Conservation (phyloP, 2,329 filamentous ascomycete genomes). For the Tricladium varicosporioides region DNA sequence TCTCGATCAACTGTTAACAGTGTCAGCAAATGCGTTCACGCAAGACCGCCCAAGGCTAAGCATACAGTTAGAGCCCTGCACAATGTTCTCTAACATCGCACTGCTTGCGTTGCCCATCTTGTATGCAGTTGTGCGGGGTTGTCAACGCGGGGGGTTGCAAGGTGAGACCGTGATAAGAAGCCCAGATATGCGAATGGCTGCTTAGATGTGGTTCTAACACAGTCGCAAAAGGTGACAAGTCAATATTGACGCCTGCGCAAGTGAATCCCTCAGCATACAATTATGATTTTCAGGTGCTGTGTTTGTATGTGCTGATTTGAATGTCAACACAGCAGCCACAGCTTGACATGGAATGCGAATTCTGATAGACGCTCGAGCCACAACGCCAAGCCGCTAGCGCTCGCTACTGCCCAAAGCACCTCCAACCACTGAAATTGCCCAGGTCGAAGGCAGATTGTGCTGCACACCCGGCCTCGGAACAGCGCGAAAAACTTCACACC, state of each 20-base stretch:
- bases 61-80: constrained; percentile 93
- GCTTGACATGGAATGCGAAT: too few relatives aligned
- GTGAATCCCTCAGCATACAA: not conserved
- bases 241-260: not conserved
- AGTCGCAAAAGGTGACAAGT: not conserved
- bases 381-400: too few relatives aligned
- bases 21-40: constrained; percentile 11
- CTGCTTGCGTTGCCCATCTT: constrained; percentile 69
- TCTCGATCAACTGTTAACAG: constrained; percentile 78
- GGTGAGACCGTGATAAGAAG: not conserved
- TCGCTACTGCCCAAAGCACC: too few relatives aligned
- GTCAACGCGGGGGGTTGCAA: constrained; percentile 9
- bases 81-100: constrained; percentile 87
- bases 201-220: not conserved
- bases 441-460: too few relatives aligned
- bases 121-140: constrained; percentile 14
- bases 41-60: constrained; percentile 3
- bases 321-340: not conserved
- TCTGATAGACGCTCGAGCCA: too few relatives aligned
- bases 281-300: not conserved
- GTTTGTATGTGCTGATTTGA: not conserved
- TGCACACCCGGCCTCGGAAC: not conserved
- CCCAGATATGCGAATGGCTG: not conserved
- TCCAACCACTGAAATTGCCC: too few relatives aligned
- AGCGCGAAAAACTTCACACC: constrained; percentile 4